phyloP scores from a whole-genome alignment of 164 flowering plant species.

The Pachysandra terminalis region DNA sequence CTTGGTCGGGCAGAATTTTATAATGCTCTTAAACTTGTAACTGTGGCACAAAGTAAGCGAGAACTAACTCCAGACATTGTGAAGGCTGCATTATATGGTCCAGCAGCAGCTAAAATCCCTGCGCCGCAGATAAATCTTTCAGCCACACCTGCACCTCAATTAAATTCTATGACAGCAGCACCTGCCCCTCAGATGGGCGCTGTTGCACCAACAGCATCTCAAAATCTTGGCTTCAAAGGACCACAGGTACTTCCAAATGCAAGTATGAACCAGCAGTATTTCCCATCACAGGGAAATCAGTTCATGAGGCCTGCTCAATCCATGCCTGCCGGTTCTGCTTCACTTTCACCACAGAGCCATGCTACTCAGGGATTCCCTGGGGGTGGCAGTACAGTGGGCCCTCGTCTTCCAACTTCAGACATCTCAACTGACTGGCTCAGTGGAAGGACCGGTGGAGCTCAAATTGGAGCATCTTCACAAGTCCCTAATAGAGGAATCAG shows the following conservation, averaged over 20 bases:
- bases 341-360: constrained; percentile 38
- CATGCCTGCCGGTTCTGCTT: constrained; percentile 33
- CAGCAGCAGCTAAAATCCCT: constrained; percentile 94
- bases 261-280: constrained; percentile 36
- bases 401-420: constrained; percentile 36
- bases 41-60: constrained; percentile 92
- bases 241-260: constrained; percentile 36
- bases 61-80: constrained; percentile 90
- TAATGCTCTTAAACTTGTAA: constrained; percentile 91
- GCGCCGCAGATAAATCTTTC: constrained; percentile 83
- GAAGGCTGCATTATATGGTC: constrained; percentile 80
- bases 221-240: constrained; percentile 53
- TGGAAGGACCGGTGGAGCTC: constrained; percentile 38
- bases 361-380: constrained; percentile 32
- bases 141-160: constrained; percentile 39
- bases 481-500: constrained; percentile 31
- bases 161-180: constrained; percentile 29
- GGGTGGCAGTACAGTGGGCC: constrained; percentile 28
- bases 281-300: constrained; percentile 48
- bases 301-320: constrained; percentile 51
- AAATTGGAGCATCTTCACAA: constrained; percentile 36
- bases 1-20: constrained; percentile 83
- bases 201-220: constrained; percentile 38
- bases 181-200: constrained; percentile 40
- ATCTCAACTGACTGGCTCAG: constrained; percentile 49